Base-by-base conservation (phyloP, 345 rosid genomes). In the Citrus sp. region DNA sequence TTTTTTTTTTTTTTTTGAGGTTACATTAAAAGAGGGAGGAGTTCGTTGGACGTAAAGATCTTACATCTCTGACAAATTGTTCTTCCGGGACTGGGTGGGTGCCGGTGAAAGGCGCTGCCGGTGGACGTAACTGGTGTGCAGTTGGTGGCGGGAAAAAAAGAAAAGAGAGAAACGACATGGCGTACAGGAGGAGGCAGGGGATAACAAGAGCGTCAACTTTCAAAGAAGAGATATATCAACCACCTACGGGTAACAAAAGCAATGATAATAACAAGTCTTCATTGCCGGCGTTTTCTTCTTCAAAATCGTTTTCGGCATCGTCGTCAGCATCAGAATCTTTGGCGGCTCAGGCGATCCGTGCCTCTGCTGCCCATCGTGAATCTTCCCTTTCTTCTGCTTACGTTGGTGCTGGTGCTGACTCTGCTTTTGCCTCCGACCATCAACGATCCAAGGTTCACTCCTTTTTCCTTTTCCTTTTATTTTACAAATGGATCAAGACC, bases 121-220 rank as follows among this genome's bases (percentile, higher is more conserved):
- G 74, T 54, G 21, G 18, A 40, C 62, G 40, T 27, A 3, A 55
- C 59, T 32, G 37, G 74, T 51, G 38, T 65, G 14, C 32, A 46
- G 22, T 63, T 7, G 37, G 73, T 30, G 27, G 62, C 19, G 61
- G 74, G 18, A 25, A 46, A 46, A 46, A 12, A 12, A 46, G 13
- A n/a, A 46, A 25, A 28, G 32, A 14, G 10, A 54, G 55, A 59
- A 8, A 9, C 16, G 54, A 67, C 56, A 97, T 97, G 98, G 99
- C 99, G 59, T 97, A 94, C 72, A 85, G 99, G 86, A 89, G 99
- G 83, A 92, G 88, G 85, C 98, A 93, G 49, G 99, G 98, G 40
- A 84, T 90, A 27, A 77, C 87, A n/a, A 89, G 91, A 74, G 80
- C 97, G 24, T 78, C 97, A 9, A 97, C 98, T 16, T 92, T 97